Base-by-base conservation (phyloP, 73 alveolate species). In the Effrenium voratum region DNA sequence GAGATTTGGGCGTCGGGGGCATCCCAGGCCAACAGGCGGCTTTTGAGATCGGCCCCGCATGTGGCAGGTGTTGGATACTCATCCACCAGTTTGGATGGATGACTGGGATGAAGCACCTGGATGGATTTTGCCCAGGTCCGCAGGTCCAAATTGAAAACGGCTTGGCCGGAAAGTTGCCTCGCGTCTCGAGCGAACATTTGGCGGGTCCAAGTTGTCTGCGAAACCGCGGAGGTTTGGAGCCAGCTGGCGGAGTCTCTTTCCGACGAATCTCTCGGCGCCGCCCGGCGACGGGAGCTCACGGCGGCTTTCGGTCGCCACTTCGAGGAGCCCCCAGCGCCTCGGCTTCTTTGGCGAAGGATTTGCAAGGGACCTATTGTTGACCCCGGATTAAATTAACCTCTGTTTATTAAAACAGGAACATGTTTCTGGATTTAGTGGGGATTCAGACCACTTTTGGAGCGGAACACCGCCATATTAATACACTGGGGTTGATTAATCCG, bases 211-310 rank as follows among this genome's bases (percentile, higher is more conserved):
- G 46, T 68, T 3, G 36, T 83, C 59, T 44, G 59, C 16, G 46
- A 60, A 34, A 40, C 49, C 70, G 34, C 60, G 66, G 57, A 45
- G n/a, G 75, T 87, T 30, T 87, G 95, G 95, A 32, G 70, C 5
- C 95, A 73, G 26, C 84, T 87, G 24, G 68, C 81, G n/a, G 95
- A 87, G 38, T 59, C 66, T 38, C n/a, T 59, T 47, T 82, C 45
- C 34, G 95, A 87, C 36, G 95, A 87, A 30, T 38, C 95, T 28
- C 57, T 87, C 36, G 13, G 84, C 0, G 84, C 83, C 1, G 68
- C 55, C 8, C 83, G 95, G 38, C 83, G 95, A 1, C 77, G 83
- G 8, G 95, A 87, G n/a, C n/a, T 87, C 3, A n/a, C 95, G 36
- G 43, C 68, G 2, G 95, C 70, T 47, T 40, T 87, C 46, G 44